phyloP scores from a whole-genome alignment of 192 early-diverging fungal species.

The Podila epigama region DNA sequence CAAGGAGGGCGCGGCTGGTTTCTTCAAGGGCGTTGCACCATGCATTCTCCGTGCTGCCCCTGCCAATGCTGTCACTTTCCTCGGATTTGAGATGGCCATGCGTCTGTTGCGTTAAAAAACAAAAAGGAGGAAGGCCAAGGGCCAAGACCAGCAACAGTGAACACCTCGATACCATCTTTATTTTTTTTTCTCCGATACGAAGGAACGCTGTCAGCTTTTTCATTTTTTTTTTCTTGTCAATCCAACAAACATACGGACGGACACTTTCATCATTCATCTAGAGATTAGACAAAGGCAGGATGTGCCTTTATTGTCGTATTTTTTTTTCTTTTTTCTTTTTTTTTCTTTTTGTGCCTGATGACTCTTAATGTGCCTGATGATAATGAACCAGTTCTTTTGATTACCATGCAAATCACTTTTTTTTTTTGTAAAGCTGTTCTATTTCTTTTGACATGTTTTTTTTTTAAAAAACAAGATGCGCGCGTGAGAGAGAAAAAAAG shows the following conservation, averaged over 20 bases:
- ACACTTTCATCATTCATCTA: background rate
- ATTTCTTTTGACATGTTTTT: no score
- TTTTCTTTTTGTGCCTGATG: background rate
- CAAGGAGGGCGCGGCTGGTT: slow-evolving; percentile 83
- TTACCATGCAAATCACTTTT: no score
- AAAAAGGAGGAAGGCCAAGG: background rate
- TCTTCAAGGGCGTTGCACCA: slow-evolving; percentile 85
- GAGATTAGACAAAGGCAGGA: background rate
- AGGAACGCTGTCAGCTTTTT: no score
- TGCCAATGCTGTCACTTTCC: slow-evolving; percentile 92
- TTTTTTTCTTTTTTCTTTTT: background rate
- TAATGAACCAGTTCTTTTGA: background rate
- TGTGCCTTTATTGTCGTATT: background rate
- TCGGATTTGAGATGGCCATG: slow-evolving; percentile 74
- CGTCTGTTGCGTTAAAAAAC: slow-evolving; percentile 44
- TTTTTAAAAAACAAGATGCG: no score
- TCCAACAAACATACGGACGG: background rate
- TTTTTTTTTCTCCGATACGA: no score
- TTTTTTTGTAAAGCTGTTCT: no score
- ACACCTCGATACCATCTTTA: no score
- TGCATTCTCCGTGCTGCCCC: slow-evolving; percentile 94
- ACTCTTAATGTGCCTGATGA: background rate
- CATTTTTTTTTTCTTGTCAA: no score
- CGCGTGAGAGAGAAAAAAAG: no score
- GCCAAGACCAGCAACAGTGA: background rate